Conservation (phyloP, 1,284 basidiomycete genomes). For the Crepidotus sp. region DNA sequence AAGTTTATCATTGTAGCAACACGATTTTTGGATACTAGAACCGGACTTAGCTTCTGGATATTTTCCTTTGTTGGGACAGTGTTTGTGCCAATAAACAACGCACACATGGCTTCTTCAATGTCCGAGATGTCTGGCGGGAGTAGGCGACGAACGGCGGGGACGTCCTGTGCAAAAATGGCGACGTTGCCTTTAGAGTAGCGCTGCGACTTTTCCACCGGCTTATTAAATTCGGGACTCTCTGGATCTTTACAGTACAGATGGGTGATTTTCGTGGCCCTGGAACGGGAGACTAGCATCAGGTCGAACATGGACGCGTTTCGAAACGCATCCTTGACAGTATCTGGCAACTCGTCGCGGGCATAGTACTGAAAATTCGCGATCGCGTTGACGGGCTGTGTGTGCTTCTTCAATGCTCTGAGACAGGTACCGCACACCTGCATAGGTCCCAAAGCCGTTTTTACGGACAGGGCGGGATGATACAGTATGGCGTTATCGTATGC, state of each 20-base stretch:
- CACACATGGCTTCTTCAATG: conserved; percentile 3
- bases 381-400: not conserved
- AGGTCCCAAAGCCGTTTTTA: not conserved
- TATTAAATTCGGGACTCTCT: not conserved
- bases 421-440: not conserved
- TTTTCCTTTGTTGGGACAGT: not conserved
- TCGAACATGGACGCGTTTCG: not conserved
- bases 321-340: not conserved
- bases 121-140: not conserved
- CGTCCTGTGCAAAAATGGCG: not conserved
- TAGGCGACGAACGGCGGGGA: not conserved
- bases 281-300: not conserved
- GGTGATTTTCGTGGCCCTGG: not conserved
- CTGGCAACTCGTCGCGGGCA: not conserved
- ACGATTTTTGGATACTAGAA: not conserved
- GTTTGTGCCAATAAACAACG: not conserved
- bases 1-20: not conserved
- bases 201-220: not conserved
- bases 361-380: conserved; percentile 10
- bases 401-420: not conserved
- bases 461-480: not conserved
- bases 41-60: not conserved
- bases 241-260: not conserved
- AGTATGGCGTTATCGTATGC: not conserved
- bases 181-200: not conserved